Evolutionary conservation across 305 asterid species (phyloP).

Genomic region (Euphrasia arctica): DNA sequence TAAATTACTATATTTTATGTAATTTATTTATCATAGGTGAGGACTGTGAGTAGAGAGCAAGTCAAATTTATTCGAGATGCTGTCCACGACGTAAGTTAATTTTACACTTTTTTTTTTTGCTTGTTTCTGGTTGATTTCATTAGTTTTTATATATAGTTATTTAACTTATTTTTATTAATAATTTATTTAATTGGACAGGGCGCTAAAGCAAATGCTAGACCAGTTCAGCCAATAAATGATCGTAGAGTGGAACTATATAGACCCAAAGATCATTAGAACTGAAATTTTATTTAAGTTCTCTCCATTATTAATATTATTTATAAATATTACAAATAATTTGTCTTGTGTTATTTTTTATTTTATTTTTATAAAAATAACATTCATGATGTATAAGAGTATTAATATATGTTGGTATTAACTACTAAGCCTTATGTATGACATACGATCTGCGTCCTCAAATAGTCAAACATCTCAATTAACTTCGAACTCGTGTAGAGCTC

Average conservation of each 20-base stretch:
- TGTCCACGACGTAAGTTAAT: background rate
- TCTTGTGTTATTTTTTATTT: too few relatives aligned
- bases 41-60: conserved; percentile 33
- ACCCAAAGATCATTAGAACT: conserved; percentile 2
- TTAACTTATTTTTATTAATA: background rate
- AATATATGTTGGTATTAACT: too few relatives aligned
- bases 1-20: background rate
- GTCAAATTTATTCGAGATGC: conserved; percentile 37
- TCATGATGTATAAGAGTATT: too few relatives aligned
- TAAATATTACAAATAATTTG: too few relatives aligned
- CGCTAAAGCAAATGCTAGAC: conserved; percentile 11
- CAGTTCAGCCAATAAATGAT: conserved; percentile 1
- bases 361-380: too few relatives aligned
- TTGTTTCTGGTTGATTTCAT: background rate
- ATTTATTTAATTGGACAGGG: conserved; percentile 5
- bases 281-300: background rate
- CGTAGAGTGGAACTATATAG: conserved; percentile 12
- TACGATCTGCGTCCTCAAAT: too few relatives aligned
- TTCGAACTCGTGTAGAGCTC: too few relatives aligned
- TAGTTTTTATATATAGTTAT: background rate
- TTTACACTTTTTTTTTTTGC: background rate
- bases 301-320: too few relatives aligned
- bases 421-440: too few relatives aligned
- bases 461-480: too few relatives aligned
- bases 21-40: conserved; percentile 22